A percentile compares a stretch with the other conserved stretches of the same genome.
Conservation (phyloP, 495 filamentous ascomycete species). For the Annulohypoxylon moriforme region DNA sequence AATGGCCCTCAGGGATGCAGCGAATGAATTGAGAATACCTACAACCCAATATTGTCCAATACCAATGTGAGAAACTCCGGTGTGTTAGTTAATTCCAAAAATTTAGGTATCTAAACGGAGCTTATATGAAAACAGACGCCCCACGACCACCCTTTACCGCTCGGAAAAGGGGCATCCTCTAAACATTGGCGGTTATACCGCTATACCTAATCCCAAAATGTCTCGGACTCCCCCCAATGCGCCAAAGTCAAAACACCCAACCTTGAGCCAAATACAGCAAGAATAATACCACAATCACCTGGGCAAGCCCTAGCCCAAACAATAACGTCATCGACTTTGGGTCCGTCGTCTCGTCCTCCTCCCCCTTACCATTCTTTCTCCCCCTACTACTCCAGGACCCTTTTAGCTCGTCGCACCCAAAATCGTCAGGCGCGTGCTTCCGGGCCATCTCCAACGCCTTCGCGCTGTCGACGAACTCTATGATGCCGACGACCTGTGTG, state of each 20-base stretch:
- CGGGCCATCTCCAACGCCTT: slow-evolving; percentile 55
- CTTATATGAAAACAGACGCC: background rate
- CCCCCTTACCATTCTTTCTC: background rate
- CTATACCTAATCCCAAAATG: background rate
- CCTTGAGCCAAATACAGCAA: slow-evolving; percentile 30
- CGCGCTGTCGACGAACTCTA: slow-evolving; percentile 56
- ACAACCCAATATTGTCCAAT: background rate
- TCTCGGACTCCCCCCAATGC: slow-evolving; percentile 22
- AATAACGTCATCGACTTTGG: slow-evolving; percentile 37
- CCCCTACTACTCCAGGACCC: background rate
- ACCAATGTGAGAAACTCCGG: too few relatives aligned
- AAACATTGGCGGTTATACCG: background rate
- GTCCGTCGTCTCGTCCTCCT: background rate
- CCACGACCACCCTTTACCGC: background rate
- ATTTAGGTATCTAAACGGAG: background rate
- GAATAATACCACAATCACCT: slow-evolving; percentile 31
- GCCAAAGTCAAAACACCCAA: slow-evolving; percentile 24
- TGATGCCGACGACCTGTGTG: slow-evolving; percentile 43
- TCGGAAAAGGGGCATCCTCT: background rate
- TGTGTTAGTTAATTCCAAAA: background rate
- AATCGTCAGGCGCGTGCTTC: slow-evolving; percentile 47
- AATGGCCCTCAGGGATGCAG: background rate
- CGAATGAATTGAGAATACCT: too few relatives aligned
- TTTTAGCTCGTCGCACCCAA: slow-evolving; percentile 30
- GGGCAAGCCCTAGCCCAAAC: slow-evolving; percentile 35